Conservation (phyloP, 495 filamentous ascomycete genomes). For the Neurospora discreta region DNA sequence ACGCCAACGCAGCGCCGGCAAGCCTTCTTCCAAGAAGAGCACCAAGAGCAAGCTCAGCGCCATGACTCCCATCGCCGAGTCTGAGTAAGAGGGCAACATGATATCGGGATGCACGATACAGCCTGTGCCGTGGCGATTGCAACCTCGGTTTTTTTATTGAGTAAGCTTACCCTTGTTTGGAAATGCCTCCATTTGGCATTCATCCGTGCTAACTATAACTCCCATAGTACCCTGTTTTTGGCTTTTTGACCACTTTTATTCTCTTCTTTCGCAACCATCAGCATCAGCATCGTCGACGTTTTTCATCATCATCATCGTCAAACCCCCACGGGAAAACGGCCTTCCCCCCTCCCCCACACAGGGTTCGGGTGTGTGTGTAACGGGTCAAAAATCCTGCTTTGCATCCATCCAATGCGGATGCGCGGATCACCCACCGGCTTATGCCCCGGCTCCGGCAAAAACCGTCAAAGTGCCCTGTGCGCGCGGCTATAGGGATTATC, state of each 20-base stretch:
- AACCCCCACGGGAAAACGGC: not conserved
- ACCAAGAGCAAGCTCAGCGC: slow-evolving; percentile 33
- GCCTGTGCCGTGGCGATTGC: not conserved
- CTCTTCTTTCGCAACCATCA: not conserved
- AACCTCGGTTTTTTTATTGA: not conserved
- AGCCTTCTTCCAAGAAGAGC: slow-evolving; percentile 28
- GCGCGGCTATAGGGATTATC: not conserved
- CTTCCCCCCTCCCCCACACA: not conserved
- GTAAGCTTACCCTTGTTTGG: slow-evolving; percentile 4
- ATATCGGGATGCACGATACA: not conserved
- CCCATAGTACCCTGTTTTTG: not conserved
- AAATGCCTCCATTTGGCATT: not conserved
- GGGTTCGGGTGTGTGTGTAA: not conserved
- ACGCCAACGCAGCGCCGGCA: slow-evolving; percentile 17
- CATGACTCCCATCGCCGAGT: slow-evolving; percentile 40
- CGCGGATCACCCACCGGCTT: not conserved
- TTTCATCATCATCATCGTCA: not conserved
- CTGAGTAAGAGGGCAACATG: slow-evolving; percentile 12
- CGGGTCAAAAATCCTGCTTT: not conserved
- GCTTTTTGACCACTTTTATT: not conserved
- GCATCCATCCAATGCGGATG: not conserved
- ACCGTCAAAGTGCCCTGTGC: not conserved
- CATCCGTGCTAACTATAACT: not conserved
- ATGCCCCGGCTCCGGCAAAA: not conserved
- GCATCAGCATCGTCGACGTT: not conserved